Percentiles rank a stretch among this genome's conserved stretches.
These are phyloP conservation scores for Cubamyces lactineus DNA, from an alignment of 768 basidiomycete genomes.

Conservation along the genomic window DNA sequence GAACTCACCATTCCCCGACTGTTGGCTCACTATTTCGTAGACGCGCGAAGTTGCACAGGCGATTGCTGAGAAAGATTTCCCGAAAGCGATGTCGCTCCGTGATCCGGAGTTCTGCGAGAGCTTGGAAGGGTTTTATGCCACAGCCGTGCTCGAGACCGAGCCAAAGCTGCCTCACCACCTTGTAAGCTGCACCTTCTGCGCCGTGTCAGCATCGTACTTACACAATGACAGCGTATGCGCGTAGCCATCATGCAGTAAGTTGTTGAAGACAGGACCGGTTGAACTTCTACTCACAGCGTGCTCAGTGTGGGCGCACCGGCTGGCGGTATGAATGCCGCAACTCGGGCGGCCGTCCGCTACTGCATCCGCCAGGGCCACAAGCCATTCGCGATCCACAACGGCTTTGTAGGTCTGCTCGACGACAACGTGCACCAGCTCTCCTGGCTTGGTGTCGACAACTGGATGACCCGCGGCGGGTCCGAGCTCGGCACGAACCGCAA, in stretches of 20 bases:
- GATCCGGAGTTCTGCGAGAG: conserved; percentile 92
- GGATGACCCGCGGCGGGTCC: conserved; percentile 95
- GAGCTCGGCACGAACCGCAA: conserved; percentile 97
- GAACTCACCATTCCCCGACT: conserved; percentile 8
- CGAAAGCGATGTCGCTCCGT: conserved; percentile 82
- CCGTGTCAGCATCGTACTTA: neutral
- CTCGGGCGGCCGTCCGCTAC: conserved; percentile 91
- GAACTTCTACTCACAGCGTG: neutral
- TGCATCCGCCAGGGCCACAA: conserved; percentile 91
- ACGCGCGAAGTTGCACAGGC: conserved; percentile 86
- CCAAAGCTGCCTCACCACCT: conserved; percentile 38
- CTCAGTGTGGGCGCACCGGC: conserved; percentile 92
- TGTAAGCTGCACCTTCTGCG: conserved; percentile 24
- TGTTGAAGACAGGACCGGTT: neutral
- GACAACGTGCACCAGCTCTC: conserved; percentile 84
- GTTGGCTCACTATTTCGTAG: conserved; percentile 41
- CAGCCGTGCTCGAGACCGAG: conserved; percentile 57
- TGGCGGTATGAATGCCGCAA: conserved; percentile 98
- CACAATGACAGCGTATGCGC: conserved; percentile 61
- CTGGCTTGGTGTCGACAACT: conserved; percentile 96
- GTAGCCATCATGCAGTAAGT: conserved; percentile 85
- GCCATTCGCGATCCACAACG: conserved; percentile 92
- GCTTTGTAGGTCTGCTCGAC: conserved; percentile 92
- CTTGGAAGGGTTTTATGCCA: conserved; percentile 81
- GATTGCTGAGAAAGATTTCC: conserved; percentile 82